phyloP scores from a whole-genome alignment of 768 basidiomycete genomes.

The Megacollybia marginata region DNA sequence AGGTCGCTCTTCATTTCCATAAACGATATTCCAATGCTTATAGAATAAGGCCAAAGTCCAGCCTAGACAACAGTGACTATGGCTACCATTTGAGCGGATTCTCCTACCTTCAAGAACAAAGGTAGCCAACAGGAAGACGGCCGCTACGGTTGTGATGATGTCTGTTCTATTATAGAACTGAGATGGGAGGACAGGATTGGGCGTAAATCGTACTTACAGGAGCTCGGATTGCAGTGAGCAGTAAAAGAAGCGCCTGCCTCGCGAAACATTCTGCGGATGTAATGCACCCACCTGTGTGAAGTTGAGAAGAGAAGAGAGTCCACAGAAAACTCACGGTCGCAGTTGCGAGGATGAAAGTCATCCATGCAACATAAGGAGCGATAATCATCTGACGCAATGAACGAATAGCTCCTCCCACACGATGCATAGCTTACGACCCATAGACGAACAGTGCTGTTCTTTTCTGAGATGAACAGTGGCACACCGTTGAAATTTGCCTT shows the following conservation, averaged over 20 bases:
- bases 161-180: conserved; percentile 25
- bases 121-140: conserved; percentile 30
- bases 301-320: not conserved
- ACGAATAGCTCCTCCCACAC: not conserved
- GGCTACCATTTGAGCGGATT: not conserved
- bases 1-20: conserved; percentile 13
- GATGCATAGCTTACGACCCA: conserved; percentile 26
- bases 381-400: conserved; percentile 28
- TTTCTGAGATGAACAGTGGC: conserved; percentile 17
- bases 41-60: conserved; percentile 34
- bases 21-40: conserved; percentile 22
- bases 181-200: not conserved
- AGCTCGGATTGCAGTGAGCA: conserved; percentile 33
- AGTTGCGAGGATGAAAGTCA: conserved; percentile 29
- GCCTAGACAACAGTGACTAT: conserved; percentile 16
- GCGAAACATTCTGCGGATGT: conserved; percentile 28
- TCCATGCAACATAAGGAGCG: conserved; percentile 33
- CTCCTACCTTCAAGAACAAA: conserved; percentile 30
- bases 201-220: conserved; percentile 22
- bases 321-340: conserved; percentile 22
- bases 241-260: conserved; percentile 45
- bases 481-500: conserved; percentile 26
- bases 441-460: conserved; percentile 24
- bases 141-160: conserved; percentile 31
- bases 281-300: conserved; percentile 27